A percentile compares a stretch with the other conserved stretches of the same genome.
phyloP scores from a whole-genome alignment of 306 rosid species.

The Datisca glomerata region DNA sequence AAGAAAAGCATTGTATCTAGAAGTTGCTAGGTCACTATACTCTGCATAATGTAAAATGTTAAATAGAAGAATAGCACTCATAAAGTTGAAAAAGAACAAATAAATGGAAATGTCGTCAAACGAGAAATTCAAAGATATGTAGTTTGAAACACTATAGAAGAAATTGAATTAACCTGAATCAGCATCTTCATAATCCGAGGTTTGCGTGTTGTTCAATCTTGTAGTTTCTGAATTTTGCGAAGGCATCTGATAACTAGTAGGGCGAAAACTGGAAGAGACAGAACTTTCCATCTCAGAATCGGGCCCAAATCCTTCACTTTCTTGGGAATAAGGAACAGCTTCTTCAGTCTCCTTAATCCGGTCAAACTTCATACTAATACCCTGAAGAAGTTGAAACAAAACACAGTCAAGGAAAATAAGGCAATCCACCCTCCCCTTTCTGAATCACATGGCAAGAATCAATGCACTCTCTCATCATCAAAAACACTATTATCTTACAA shows the following conservation, averaged over 20 bases:
- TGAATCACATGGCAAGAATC: no score
- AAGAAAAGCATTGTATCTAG: slow-evolving; percentile 24
- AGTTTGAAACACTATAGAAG: no score
- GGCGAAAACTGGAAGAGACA: slow-evolving; percentile 29
- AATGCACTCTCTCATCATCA: no score
- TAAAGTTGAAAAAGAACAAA: not conserved
- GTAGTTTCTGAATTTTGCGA: slow-evolving; percentile 44
- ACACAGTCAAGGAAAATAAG: no score
- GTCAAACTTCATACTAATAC: slow-evolving; percentile 32
- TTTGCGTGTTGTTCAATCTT: slow-evolving; percentile 43
- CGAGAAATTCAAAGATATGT: slow-evolving; percentile 3
- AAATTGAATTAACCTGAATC: slow-evolving; percentile 51
- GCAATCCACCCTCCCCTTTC: no score
- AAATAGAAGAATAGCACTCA: slow-evolving; percentile 1
- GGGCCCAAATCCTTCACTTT: slow-evolving; percentile 16
- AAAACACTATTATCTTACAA: no score
- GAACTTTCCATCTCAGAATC: slow-evolving; percentile 43
- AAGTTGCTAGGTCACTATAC: slow-evolving; percentile 34
- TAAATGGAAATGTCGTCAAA: slow-evolving; percentile 2
- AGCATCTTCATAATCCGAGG: slow-evolving; percentile 62
- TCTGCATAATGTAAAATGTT: slow-evolving; percentile 27
- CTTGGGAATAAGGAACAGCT: slow-evolving; percentile 21
- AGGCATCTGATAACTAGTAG: slow-evolving; percentile 28
- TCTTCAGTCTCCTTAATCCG: no score
- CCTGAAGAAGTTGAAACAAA: slow-evolving; percentile 36